Percentiles rank a stretch among this genome's conserved stretches.
Evolutionary conservation across 2,329 filamentous ascomycete species (phyloP).

Genomic region (Stagonosporopsis rhizophila): DNA sequence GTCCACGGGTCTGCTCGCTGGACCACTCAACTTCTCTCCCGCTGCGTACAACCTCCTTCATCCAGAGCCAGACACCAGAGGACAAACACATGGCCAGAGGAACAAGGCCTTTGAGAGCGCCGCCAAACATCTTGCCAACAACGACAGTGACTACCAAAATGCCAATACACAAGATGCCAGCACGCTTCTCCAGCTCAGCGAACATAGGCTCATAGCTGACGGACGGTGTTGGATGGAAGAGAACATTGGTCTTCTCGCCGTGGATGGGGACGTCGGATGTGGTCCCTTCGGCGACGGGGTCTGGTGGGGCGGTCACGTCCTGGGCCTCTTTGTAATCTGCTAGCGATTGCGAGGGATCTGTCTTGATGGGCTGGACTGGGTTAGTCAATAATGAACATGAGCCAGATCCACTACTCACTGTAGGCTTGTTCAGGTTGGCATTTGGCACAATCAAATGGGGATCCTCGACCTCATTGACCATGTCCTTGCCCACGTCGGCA

Average conservation of each 20-base stretch:
- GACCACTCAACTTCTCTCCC: slow-evolving; percentile 87
- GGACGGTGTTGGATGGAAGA: slow-evolving; percentile 93
- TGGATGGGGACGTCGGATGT: slow-evolving; percentile 95
- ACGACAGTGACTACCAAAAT: slow-evolving; percentile 78
- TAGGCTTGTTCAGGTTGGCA: slow-evolving; percentile 79
- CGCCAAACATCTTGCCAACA: slow-evolving; percentile 80
- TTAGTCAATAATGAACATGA: slow-evolving; percentile 17
- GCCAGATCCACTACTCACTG: slow-evolving; percentile 51
- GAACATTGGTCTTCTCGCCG: slow-evolving; percentile 93
- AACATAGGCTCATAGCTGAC: slow-evolving; percentile 92
- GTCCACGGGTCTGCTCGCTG: slow-evolving; percentile 82
- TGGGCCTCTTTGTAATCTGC: slow-evolving; percentile 85
- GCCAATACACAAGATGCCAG: slow-evolving; percentile 71
- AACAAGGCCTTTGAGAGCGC: slow-evolving; percentile 76
- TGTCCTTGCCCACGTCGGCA: slow-evolving; percentile 76
- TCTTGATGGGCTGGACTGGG: slow-evolving; percentile 65
- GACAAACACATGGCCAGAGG: slow-evolving; percentile 74
- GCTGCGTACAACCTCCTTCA: slow-evolving; percentile 83
- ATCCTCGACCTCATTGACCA: slow-evolving; percentile 73
- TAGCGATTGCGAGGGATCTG: slow-evolving; percentile 72
- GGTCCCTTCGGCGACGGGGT: slow-evolving; percentile 79
- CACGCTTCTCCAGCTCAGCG: slow-evolving; percentile 74
- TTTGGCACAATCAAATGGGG: slow-evolving; percentile 85
- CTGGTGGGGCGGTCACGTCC: slow-evolving; percentile 89
- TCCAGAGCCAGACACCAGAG: slow-evolving; percentile 86